Evolutionary conservation across 202 grass and related monocot species (phyloP).

Genomic region (Bolboschoenoplectus hybrid): DNA sequence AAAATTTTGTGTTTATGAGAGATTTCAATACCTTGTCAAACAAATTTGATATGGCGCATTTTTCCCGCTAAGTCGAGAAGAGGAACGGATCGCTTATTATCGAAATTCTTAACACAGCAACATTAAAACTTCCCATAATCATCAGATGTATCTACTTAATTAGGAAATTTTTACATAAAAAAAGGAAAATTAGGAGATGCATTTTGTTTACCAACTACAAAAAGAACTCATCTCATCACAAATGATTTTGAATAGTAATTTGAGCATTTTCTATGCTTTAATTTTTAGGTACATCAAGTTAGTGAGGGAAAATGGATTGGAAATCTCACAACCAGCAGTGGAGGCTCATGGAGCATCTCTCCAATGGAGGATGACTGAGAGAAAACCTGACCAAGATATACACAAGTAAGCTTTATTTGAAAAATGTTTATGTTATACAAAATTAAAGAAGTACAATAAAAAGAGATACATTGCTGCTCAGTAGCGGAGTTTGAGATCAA

Average conservation of each 20-base stretch:
- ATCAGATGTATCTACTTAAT: background rate
- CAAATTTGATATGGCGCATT: background rate
- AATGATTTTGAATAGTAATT: background rate
- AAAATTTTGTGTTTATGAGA: background rate
- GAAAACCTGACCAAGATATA: conserved; percentile 32
- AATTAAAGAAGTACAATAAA: background rate
- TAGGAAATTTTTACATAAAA: background rate
- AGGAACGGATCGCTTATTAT: background rate
- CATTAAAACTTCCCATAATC: background rate
- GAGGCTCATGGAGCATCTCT: background rate
- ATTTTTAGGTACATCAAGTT: conserved; percentile 29
- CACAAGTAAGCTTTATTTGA: conserved; percentile 18
- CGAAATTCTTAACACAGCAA: background rate
- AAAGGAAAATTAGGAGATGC: background rate
- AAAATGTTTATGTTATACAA: conserved; percentile 2
- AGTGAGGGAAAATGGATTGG: conserved; percentile 28
- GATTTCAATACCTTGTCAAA: background rate
- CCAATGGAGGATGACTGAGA: conserved; percentile 25
- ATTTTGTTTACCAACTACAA: conserved; percentile 7
- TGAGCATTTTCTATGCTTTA: background rate
- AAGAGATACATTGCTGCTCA: background rate
- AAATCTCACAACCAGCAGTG: conserved; percentile 37
- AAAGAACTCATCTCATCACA: background rate
- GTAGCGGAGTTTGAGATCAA: no score
- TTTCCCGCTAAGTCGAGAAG: background rate